phyloP scores from a whole-genome alignment of 2,329 filamentous ascomycete genomes.

The Sarocladiaceae sp. region DNA sequence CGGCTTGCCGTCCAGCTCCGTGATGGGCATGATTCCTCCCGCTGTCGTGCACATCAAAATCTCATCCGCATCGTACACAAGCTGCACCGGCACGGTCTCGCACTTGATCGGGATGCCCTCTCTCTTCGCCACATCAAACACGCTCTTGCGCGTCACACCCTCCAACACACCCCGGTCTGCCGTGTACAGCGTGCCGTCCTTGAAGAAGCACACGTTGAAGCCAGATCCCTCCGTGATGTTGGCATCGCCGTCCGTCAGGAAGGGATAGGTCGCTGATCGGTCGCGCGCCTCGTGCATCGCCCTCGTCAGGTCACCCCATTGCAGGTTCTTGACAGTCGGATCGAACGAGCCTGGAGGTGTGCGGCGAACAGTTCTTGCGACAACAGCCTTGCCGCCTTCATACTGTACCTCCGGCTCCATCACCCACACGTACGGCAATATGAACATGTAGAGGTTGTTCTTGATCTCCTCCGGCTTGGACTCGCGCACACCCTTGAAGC shows the following conservation, averaged over 20 bases:
- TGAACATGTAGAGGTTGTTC: constrained; percentile 41
- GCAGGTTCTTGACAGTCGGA: constrained; percentile 44
- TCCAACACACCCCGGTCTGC: constrained; percentile 40
- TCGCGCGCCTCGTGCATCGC: constrained; percentile 40
- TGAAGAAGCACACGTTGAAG: constrained; percentile 41
- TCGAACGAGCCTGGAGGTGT: constrained; percentile 40
- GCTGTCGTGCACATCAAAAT: constrained; percentile 48
- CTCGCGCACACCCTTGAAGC: constrained; percentile 34
- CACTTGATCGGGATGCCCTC: constrained; percentile 28
- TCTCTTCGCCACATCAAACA: constrained; percentile 33
- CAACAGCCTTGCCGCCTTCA: constrained; percentile 32
- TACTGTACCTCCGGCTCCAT: constrained; percentile 39
- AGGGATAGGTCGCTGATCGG: constrained; percentile 39
- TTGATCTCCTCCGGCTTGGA: constrained; percentile 24
- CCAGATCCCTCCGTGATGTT: constrained; percentile 45
- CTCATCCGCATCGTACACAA: constrained; percentile 38
- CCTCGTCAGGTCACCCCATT: constrained; percentile 42
- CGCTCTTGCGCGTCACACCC: constrained; percentile 42
- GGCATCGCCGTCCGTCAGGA: constrained; percentile 42
- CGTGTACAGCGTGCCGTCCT: constrained; percentile 37
- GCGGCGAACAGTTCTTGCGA: constrained; percentile 38
- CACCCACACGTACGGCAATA: constrained; percentile 43
- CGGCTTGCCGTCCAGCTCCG: constrained; percentile 33
- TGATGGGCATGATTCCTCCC: constrained; percentile 47
- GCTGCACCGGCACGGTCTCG: constrained; percentile 34